Evolutionary conservation across 2,329 filamentous ascomycete genomes (phyloP).

Genomic region (Curvularia sp.): DNA sequence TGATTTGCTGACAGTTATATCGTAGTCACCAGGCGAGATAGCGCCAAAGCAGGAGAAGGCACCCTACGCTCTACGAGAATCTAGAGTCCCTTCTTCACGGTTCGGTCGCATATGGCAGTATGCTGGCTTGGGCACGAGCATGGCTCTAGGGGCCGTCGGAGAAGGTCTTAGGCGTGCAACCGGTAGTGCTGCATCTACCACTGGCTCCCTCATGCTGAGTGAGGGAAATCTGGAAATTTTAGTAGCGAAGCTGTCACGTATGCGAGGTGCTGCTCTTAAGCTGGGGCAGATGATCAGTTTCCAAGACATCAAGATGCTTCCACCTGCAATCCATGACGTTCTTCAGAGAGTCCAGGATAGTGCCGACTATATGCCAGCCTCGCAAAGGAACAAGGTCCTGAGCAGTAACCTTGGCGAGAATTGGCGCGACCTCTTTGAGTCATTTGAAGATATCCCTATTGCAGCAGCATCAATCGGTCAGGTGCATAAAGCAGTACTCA

Average conservation of each 20-base stretch:
- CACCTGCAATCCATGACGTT: constrained; percentile 83
- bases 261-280: constrained; percentile 97
- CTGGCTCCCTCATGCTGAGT: constrained; percentile 85
- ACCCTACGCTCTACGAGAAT: constrained; percentile 80
- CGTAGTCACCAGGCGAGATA: constrained; percentile 45
- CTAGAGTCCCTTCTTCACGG: constrained; percentile 85
- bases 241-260: constrained; percentile 89
- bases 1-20: constrained; percentile 56
- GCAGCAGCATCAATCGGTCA: constrained; percentile 97
- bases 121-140: constrained; percentile 87
- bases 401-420: constrained; percentile 76
- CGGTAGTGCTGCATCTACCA: constrained; percentile 63
- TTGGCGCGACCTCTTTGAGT: constrained; percentile 82
- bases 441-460: constrained; percentile 90
- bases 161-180: constrained; percentile 83
- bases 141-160: constrained; percentile 89
- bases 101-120: constrained; percentile 94
- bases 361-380: constrained; percentile 97
- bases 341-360: constrained; percentile 94
- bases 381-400: constrained; percentile 87
- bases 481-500: constrained; percentile 84
- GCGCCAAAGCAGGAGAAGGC: constrained; percentile 39
- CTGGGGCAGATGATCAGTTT: constrained; percentile 98
- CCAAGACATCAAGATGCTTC: constrained; percentile 95
- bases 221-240: constrained; percentile 90